A percentile compares a stretch with the other conserved stretches of the same genome.
Conservation (phyloP, 331 rosid species). For the Acacia pycnantha region DNA sequence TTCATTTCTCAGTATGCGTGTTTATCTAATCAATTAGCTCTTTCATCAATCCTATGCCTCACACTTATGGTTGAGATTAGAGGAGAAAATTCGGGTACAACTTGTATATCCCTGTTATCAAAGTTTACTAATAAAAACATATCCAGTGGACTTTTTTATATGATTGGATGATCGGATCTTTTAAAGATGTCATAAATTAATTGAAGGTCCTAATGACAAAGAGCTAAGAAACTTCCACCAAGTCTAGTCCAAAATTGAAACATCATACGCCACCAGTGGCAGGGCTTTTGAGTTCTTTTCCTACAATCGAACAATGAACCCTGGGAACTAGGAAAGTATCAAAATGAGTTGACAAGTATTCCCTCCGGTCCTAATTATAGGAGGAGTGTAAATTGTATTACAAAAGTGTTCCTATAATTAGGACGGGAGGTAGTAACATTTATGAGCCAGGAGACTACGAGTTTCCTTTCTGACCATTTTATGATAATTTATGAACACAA, state of each 20-base stretch:
- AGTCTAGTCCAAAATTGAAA: not conserved
- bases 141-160: too few relatives aligned
- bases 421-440: too few relatives aligned
- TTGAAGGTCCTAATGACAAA: not conserved
- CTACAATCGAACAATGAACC: not conserved
- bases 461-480: not conserved
- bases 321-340: not conserved
- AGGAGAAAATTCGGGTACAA: too few relatives aligned
- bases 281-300: not conserved
- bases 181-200: too few relatives aligned
- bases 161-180: too few relatives aligned
- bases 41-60: too few relatives aligned
- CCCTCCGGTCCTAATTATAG: too few relatives aligned
- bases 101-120: too few relatives aligned
- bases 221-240: not conserved
- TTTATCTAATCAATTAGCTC: not conserved
- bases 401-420: too few relatives aligned
- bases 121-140: too few relatives aligned
- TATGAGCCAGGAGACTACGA: not conserved
- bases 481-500: not conserved
- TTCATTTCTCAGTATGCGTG: not conserved
- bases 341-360: not conserved
- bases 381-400: too few relatives aligned
- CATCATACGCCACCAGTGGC: not conserved
- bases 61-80: too few relatives aligned